Percentiles rank a stretch among this genome's conserved stretches.
These are phyloP conservation scores for Trichosphaerium sp. DNA, from an alignment of 78 protist genomes.

Conservation along the genomic window DNA sequence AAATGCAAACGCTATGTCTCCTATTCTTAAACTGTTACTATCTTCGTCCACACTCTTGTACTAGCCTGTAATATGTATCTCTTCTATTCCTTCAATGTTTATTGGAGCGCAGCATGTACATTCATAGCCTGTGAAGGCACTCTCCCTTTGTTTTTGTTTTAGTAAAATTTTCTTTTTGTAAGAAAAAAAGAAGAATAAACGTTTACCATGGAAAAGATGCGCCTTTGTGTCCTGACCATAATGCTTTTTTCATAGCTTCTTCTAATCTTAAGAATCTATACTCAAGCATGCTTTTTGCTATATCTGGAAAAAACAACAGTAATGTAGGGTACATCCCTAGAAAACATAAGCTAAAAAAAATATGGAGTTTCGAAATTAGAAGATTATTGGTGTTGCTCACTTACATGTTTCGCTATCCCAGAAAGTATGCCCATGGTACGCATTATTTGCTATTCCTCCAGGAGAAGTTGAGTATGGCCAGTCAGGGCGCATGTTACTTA, in stretches of 20 bases:
- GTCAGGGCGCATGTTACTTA: not conserved
- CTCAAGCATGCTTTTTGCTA: conserved; percentile 8
- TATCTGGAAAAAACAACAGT: not conserved
- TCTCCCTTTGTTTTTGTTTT: conserved; percentile 42
- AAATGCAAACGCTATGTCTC: conserved; percentile 31
- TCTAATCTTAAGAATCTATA: conserved; percentile 9
- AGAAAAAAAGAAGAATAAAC: not conserved
- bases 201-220: conserved; percentile 6
- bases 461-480: too few relatives aligned
- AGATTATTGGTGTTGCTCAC: too few relatives aligned
- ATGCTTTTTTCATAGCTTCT: conserved; percentile 21
- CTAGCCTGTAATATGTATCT: conserved; percentile 45
- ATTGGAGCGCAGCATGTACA: conserved; percentile 40
- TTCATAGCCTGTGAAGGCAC: conserved; percentile 28
- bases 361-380: too few relatives aligned
- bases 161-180: not conserved
- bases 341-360: too few relatives aligned
- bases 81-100: conserved; percentile 26
- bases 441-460: conserved; percentile 16
- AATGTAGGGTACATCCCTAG: conserved; percentile 24
- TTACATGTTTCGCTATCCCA: conserved; percentile 43
- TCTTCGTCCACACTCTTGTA: too few relatives aligned
- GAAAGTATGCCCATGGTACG: conserved; percentile 37
- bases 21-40: too few relatives aligned
- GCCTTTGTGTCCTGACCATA: conserved; percentile 1